These are phyloP conservation scores for Metschnikowia hibisci DNA, from an alignment of 805 yeast species.

Conservation along the genomic window DNA sequence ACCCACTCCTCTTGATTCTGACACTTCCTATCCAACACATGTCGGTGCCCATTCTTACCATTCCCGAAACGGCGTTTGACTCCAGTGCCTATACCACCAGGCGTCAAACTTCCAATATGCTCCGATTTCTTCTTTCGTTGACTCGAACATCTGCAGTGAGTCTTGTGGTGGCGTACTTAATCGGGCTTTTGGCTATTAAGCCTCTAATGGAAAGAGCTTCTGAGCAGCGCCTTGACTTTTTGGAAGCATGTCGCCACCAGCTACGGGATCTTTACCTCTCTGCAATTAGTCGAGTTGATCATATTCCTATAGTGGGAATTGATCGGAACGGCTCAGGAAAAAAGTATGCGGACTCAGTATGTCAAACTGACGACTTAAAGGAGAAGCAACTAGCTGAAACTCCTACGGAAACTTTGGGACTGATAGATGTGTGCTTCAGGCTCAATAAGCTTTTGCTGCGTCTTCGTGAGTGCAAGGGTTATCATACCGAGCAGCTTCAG, in stretches of 20 bases:
- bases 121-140: slow-evolving; percentile 27
- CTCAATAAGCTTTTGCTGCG: slow-evolving; percentile 21
- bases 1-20: no score
- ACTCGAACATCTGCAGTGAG: slow-evolving; percentile 34
- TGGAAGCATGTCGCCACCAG: slow-evolving; percentile 29
- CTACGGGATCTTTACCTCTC: slow-evolving; percentile 35
- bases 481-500: slow-evolving; percentile 27
- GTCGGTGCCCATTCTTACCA: slow-evolving; percentile 34
- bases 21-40: slow-evolving; percentile 1
- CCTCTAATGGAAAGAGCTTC: slow-evolving; percentile 33
- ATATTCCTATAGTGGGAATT: slow-evolving; percentile 40
- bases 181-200: slow-evolving; percentile 31
- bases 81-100: slow-evolving; percentile 22
- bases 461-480: slow-evolving; percentile 26
- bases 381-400: slow-evolving; percentile 17
- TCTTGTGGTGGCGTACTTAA: slow-evolving; percentile 26
- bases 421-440: slow-evolving; percentile 21
- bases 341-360: slow-evolving; percentile 34
- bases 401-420: slow-evolving; percentile 25
- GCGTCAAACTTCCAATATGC: slow-evolving; percentile 22
- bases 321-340: slow-evolving; percentile 27
- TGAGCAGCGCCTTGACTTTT: slow-evolving; percentile 29
- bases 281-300: slow-evolving; percentile 30
- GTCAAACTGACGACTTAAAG: slow-evolving; percentile 32
- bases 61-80: slow-evolving; percentile 41